Base-by-base conservation (phyloP, 208 protist genomes). In the Leishmania martiniquensis region DNA sequence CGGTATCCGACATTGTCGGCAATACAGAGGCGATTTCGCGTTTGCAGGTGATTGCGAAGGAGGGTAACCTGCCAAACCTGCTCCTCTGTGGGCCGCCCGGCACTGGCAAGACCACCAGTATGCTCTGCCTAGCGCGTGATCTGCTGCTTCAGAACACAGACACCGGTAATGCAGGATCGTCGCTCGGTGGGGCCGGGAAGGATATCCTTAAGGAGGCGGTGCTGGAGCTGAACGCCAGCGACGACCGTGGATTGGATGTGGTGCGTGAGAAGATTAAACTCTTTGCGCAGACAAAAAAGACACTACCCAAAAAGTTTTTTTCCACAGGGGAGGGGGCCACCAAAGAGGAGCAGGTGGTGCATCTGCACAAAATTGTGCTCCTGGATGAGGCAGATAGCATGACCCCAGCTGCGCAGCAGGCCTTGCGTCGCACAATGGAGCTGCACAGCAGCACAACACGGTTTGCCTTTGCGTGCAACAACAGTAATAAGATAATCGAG, bases 321-420 rank as follows among this genome's bases (percentile, higher is more conserved):
- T 74, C 70, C 60, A 72, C 44, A 39, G 85, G 72, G 66, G 86
- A 70, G 4, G 85, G 73, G 1, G 44, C 29, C 34, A 37, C 72
- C 17, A 47, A 59, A n/a, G 65, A 62, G 29, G 63, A 74, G 77
- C 68, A 77, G 25, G 65, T 85, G 20, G 83, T 94, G 12, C 83
- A 86, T 76, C 83, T 96, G 0, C 96, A 99, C 90, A 99, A 99
- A 84, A 97, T 99, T 72, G 99, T 99, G 59, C 96, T 99, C 32
- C 91, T 99, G 6, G 99, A 99, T 80, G 99, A 99, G 91, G 99
- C 99, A 10, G 99, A 99, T 88, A 98, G 94, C 67, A 99, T 99
- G 99, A 99, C 99, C 1, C 83, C 89, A 12, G 97, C 93, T 0
- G 99, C 99, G 20, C 99, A 99, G 89, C 99, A 99, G 82, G 99